phyloP scores from a whole-genome alignment of 352 stramenopile genomes.

The Hyaloperonospora brassicae region DNA sequence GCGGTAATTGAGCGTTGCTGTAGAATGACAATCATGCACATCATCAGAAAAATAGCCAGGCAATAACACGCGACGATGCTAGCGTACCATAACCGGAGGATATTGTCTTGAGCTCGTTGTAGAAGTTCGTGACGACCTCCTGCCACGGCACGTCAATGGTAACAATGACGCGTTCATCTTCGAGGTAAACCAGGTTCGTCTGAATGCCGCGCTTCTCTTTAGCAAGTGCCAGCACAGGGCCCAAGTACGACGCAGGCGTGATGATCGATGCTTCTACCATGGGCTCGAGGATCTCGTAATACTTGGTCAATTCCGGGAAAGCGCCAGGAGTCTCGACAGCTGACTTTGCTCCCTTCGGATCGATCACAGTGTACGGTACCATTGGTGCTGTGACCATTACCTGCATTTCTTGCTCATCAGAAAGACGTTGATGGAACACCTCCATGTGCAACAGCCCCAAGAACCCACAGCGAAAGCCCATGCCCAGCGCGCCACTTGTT shows the following conservation, averaged over 20 bases:
- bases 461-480: constrained; percentile 96
- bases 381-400: constrained; percentile 97
- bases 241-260: constrained; percentile 91
- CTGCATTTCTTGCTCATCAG: constrained; percentile 96
- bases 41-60: neutral
- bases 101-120: constrained; percentile 96
- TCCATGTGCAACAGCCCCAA: constrained; percentile 97
- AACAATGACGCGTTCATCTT: constrained; percentile 92
- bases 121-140: constrained; percentile 99
- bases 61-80: neutral
- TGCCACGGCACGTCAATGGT: constrained; percentile 95
- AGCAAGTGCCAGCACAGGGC: constrained; percentile 91
- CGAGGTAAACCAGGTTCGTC: constrained; percentile 91
- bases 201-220: constrained; percentile 87
- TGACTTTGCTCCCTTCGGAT: constrained; percentile 33
- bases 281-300: constrained; percentile 89
- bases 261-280: constrained; percentile 96
- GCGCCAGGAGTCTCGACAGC: constrained; percentile 67
- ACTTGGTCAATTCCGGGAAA: constrained; percentile 80
- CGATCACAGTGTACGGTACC: constrained; percentile 93
- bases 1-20: constrained; percentile 90
- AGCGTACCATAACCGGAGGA: constrained; percentile 90
- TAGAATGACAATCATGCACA: constrained; percentile 6
- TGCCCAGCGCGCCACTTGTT: constrained; percentile 89
- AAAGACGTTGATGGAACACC: constrained; percentile 96